Evolutionary conservation across 305 asterid genomes (phyloP).

Genomic region (Rubia peregrina): DNA sequence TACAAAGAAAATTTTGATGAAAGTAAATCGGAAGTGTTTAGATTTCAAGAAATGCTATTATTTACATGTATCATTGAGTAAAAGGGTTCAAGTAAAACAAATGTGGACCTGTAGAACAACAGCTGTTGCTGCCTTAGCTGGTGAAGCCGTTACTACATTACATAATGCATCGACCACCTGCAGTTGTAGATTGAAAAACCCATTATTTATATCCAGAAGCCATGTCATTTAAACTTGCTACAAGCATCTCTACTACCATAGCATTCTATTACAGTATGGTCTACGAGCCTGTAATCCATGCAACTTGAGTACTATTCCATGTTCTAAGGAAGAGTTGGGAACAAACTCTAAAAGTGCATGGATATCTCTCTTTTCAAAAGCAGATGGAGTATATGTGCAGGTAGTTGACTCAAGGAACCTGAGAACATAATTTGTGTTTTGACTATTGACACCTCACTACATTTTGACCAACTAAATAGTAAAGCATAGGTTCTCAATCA

Average conservation of each 20-base stretch:
- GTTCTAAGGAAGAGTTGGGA: not conserved
- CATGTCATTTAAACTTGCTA: not conserved
- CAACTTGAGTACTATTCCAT: not conserved
- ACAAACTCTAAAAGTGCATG: not conserved
- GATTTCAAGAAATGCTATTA: not conserved
- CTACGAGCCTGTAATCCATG: not conserved
- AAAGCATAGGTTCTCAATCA: not conserved
- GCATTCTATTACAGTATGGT: not conserved
- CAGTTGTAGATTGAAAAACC: conserved; percentile 2
- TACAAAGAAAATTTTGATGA: not conserved
- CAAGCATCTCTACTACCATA: not conserved
- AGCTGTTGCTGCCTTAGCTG: conserved; percentile 95
- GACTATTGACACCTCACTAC: not conserved
- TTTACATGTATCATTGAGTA: not conserved
- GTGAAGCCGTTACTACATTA: conserved; percentile 93
- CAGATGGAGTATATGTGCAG: not conserved
- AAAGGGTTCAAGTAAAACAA: conserved; percentile 30
- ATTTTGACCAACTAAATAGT: not conserved
- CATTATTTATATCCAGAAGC: not conserved
- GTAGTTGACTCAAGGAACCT: not conserved
- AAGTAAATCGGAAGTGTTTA: not conserved
- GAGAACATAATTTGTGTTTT: not conserved
- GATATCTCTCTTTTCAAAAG: not conserved
- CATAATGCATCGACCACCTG: conserved; percentile 97
- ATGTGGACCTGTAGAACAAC: conserved; percentile 90